Conservation (phyloP, 257 asterid species). For the Cinchona pubescens region DNA sequence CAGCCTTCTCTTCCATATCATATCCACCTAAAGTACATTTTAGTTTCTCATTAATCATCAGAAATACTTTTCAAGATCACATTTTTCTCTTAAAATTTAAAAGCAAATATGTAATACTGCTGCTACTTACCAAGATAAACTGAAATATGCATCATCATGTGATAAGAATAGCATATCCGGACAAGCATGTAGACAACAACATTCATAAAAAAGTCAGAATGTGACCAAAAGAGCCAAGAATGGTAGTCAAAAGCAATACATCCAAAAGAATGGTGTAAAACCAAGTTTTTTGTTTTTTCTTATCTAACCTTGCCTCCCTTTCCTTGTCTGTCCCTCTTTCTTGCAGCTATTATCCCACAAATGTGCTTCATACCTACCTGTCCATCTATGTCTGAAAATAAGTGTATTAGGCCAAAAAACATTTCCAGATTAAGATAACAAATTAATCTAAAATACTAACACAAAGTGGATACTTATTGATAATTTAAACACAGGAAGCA, state of each 20-base stretch:
- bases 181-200: conserved; percentile 32
- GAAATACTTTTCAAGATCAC: background rate
- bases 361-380: conserved; percentile 47
- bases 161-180: conserved; percentile 38
- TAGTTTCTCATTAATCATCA: background rate
- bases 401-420: background rate
- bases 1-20: conserved; percentile 98
- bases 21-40: conserved; percentile 55
- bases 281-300: conserved; percentile 8
- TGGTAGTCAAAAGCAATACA: conserved; percentile 20
- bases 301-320: conserved; percentile 46
- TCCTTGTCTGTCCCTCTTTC: conserved; percentile 50
- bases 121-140: conserved; percentile 93
- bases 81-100: background rate
- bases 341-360: conserved; percentile 49
- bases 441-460: background rate
- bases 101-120: background rate
- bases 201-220: conserved; percentile 33
- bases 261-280: conserved; percentile 13
- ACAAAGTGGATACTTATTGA: background rate
- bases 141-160: conserved; percentile 23
- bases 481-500: background rate
- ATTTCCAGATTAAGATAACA: background rate
- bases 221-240: conserved; percentile 16
- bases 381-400: conserved; percentile 39